phyloP scores from a whole-genome alignment of 2,329 filamentous ascomycete species.

The Verticillium longisporum region DNA sequence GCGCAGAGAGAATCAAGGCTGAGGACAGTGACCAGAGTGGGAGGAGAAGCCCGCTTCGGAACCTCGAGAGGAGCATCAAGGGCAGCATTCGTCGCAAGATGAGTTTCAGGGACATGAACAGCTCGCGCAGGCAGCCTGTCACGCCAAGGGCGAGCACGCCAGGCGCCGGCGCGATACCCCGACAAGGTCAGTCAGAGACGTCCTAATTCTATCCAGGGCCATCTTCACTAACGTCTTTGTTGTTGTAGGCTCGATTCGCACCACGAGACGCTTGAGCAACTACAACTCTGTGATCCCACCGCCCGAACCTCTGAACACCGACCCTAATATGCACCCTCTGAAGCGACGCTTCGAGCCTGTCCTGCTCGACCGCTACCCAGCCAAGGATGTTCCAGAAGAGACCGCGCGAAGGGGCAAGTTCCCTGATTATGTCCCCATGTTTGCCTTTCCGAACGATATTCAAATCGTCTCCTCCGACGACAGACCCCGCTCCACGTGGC shows the following conservation, averaged over 20 bases:
- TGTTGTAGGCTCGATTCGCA: constrained; percentile 55
- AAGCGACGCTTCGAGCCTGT: constrained; percentile 93
- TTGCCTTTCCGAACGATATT: constrained; percentile 97
- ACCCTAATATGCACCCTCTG: constrained; percentile 91
- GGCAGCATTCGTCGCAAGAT: constrained; percentile 89
- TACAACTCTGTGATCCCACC: constrained; percentile 97
- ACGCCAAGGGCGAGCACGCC: constrained; percentile 24
- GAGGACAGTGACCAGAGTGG: constrained; percentile 56
- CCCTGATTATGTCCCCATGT: constrained; percentile 98
- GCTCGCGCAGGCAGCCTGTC: constrained; percentile 78
- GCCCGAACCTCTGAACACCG: constrained; percentile 82
- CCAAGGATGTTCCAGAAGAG: constrained; percentile 75
- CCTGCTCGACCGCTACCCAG: constrained; percentile 89
- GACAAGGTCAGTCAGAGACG: constrained; percentile 6
- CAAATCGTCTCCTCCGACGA: constrained; percentile 94
- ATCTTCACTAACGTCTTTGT: constrained; percentile 8
- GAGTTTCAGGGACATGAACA: constrained; percentile 92
- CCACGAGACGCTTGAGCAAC: constrained; percentile 83
- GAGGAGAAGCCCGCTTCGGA: constrained; percentile 48
- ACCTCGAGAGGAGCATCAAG: constrained; percentile 58
- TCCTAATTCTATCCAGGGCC: constrained; percentile 13
- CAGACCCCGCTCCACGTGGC: constrained; percentile 92
- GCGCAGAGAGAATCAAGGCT: constrained; percentile 73
- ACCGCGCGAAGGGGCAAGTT: constrained; percentile 74
- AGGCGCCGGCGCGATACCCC: constrained; percentile 9